phyloP scores from a whole-genome alignment of 2,329 filamentous ascomycete genomes.

The Pezizomycotina sp. region DNA sequence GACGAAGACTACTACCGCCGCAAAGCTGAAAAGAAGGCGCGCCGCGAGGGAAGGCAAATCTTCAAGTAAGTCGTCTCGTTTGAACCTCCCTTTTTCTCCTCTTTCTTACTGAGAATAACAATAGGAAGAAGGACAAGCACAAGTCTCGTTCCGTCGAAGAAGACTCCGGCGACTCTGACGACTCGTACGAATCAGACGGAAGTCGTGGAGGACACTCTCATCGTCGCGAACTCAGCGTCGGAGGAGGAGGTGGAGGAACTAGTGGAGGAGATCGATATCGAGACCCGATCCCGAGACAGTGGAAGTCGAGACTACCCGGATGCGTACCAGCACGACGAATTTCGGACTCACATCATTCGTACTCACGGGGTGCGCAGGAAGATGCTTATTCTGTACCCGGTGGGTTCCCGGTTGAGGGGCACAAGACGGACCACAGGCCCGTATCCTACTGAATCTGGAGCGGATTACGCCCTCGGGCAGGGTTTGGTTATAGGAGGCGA shows the following conservation, averaged over 20 bases:
- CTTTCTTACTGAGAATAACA: no score
- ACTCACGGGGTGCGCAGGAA: no score
- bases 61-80: not conserved
- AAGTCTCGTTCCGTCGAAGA: slow-evolving; percentile 9
- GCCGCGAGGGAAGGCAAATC: slow-evolving; percentile 8
- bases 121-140: slow-evolving; percentile 13
- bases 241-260: no score
- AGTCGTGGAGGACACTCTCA: no score
- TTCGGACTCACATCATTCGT: no score
- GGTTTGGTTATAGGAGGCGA: slow-evolving; percentile 17
- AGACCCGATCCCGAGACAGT: no score
- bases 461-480: slow-evolving; percentile 10
- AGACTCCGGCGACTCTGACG: slow-evolving; percentile 9
- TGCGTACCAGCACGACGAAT: no score
- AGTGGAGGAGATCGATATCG: no score
- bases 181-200: slow-evolving; percentile 5
- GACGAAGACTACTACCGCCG: slow-evolving; percentile 18
- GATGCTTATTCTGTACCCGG: no score
- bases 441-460: slow-evolving; percentile 13
- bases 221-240: no score
- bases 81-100: not conserved
- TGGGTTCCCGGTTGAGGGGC: no score
- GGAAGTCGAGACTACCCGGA: no score
- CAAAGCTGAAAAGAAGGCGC: slow-evolving; percentile 12
- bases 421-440: slow-evolving; percentile 5